Base-by-base conservation (phyloP, 176 grass and related monocot genomes). In the Puccinellia tenuiflora region DNA sequence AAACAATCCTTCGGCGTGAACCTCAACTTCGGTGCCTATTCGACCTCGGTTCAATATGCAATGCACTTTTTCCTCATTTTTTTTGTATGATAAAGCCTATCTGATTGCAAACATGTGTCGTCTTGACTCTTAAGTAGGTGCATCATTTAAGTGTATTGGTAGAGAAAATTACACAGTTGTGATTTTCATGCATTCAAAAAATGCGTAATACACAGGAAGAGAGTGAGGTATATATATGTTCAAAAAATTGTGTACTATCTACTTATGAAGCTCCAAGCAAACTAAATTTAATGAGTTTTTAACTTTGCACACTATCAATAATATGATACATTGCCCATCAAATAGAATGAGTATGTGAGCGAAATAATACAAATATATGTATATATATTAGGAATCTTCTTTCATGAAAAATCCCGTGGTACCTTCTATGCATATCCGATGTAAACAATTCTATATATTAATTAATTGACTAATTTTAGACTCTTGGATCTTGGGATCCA, bases 11-110 rank as follows among this genome's bases (percentile, higher is more conserved):
- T 90, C 3, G n/a, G 9, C 7, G 3, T 2, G 34, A 53, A 33
- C 46, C 84, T 83, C 79, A 83, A 39, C 11, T 90, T 90, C 84
- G 74, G 0, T 40, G 47, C 79, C 47, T 45, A 40, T 83, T 67
- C 84, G 79, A 79, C 88, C 88, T 89, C 85, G 14, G 10, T 81
- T 61, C 54, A 13, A 3, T 47, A 29, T 33, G 73, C 5, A 53
- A 30, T 54, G 9, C 28, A 71, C 14, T 26, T 28, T 72, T 12
- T 9, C 68, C 13, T 69, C 9, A 7, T 22, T 22, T 31, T 20
- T 21, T 67, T 68, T 68, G 14, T 47, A 47, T 39, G 31, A 46
- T 3, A 70, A 26, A 0, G 39, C 13, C 40, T 71, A 71, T 25
- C 6, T 42, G 5, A 69, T 39, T 38, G 8, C 8, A 38, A 67